Evolutionary conservation across 1,139 yeast genomes (phyloP), one percentile per base, ranked within the genome.

Genomic region (Kodamaea plutei): DNA sequence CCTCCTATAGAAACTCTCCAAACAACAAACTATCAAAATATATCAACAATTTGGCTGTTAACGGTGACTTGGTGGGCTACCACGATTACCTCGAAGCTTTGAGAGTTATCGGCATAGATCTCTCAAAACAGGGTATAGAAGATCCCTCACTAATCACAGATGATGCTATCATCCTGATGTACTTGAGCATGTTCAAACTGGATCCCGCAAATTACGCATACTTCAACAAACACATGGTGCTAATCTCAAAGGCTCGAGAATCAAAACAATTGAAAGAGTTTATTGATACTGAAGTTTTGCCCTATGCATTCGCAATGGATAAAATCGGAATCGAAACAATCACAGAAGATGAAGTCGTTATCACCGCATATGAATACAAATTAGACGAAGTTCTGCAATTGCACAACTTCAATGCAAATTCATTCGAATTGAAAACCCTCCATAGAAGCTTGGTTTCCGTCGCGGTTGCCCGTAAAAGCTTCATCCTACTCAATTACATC

Each of bases 331-430:
- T 82, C 15, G 80, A 73, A 42, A 76, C 73, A 21, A 66, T 75
- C 5, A 80, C 85, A 4, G 93, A 82, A 48, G 91, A 82, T 47
- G 93, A 83, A 37, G 76, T 83, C 25, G 73, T 83, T 4, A 66
- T 77, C 20, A 81, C 91, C 1, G 87, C 89, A 0, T 79, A 72
- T 44, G 77, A 80, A 36, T 66, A 78, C 31, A 78, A 78, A 37
- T 56, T 70, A 3, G 73, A 72, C 29, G 91, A 82, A 31, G 79
- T 87, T 0, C 55, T 85, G 31, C 68, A 76, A 33, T 60, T 79
- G 1, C 69, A 83, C 38, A 91, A 85, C 2, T 55, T 73, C 22
- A 59, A 52, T 20, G 34, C 49, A 5, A 59, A 34, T 54, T 45
- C 55, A 1, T 80, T 47, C 54, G 78, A 54, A 61, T 78, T 55